Evolutionary conservation across 495 filamentous ascomycete genomes (phyloP).

Genomic region (Glonium stellatum): DNA sequence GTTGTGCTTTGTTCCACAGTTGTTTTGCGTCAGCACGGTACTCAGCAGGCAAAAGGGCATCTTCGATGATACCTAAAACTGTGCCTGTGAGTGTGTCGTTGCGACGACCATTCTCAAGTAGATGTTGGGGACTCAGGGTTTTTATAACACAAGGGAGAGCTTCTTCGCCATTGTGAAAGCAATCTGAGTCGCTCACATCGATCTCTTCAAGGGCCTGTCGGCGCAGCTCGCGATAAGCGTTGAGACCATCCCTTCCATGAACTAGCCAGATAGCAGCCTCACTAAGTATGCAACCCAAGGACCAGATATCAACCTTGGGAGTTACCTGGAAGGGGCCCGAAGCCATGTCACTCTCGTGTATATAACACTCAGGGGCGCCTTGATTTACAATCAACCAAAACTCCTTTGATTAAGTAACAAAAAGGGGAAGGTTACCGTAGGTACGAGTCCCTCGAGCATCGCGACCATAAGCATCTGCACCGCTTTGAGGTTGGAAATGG

Average conservation of each 20-base stretch:
- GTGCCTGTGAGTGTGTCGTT: too few species aligned
- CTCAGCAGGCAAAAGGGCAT: too few species aligned
- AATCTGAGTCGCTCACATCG: neutral
- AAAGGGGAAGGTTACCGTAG: slow-evolving; percentile 5
- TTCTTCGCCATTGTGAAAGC: neutral
- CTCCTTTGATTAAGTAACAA: neutral
- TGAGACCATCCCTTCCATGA: neutral
- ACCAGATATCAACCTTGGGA: neutral
- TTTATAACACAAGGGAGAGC: neutral
- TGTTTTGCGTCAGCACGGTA: too few species aligned
- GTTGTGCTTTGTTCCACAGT: too few species aligned
- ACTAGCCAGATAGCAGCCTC: neutral
- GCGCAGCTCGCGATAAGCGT: neutral
- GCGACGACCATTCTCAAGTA: too few species aligned
- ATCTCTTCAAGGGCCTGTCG: neutral
- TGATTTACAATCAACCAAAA: neutral
- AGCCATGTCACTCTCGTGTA: neutral
- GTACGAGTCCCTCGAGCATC: slow-evolving; percentile 12
- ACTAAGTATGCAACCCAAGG: neutral
- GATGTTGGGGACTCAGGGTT: too few species aligned
- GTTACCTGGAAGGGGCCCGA: neutral
- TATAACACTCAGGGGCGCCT: neutral
- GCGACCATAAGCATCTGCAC: neutral
- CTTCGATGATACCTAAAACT: too few species aligned
- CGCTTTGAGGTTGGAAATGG: neutral